Conservation (phyloP, 2,329 filamentous ascomycete genomes). For the Colletotrichum sp. region DNA sequence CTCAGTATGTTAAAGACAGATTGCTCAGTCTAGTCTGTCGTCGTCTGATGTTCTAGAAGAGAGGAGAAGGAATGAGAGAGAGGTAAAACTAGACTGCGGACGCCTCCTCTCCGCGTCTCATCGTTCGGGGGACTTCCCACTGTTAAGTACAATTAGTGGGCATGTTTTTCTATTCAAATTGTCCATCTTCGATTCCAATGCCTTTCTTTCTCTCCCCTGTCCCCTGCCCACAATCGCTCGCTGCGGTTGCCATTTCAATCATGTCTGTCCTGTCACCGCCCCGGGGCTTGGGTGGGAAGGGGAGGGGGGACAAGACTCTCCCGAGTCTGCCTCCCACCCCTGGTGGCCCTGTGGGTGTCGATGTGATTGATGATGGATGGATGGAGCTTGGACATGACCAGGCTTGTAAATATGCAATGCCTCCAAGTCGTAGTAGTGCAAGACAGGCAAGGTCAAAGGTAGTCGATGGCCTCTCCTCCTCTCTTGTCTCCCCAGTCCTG, state of each 20-base stretch:
- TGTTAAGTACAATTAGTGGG: constrained; percentile 11
- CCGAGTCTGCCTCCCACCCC: background rate
- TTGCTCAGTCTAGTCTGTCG: background rate
- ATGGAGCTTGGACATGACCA: background rate
- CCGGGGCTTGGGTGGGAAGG: background rate
- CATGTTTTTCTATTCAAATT: background rate
- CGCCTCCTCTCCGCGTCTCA: background rate
- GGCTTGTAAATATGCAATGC: background rate
- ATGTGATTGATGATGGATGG: background rate
- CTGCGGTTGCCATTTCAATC: background rate
- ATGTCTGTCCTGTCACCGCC: background rate
- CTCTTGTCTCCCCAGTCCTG: background rate
- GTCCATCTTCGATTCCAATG: background rate
- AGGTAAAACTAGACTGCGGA: background rate
- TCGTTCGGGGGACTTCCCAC: background rate
- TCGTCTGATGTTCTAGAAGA: background rate
- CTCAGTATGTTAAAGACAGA: background rate
- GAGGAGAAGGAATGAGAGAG: background rate
- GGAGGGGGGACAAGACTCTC: background rate
- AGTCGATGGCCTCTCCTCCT: background rate
- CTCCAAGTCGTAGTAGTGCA: background rate
- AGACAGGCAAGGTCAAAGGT: background rate
- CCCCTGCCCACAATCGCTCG: background rate
- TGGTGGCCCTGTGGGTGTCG: background rate
- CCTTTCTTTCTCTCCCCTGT: background rate